Evolutionary conservation across 345 rosid genomes (phyloP).

Genomic region (Eucalyptus pumila): DNA sequence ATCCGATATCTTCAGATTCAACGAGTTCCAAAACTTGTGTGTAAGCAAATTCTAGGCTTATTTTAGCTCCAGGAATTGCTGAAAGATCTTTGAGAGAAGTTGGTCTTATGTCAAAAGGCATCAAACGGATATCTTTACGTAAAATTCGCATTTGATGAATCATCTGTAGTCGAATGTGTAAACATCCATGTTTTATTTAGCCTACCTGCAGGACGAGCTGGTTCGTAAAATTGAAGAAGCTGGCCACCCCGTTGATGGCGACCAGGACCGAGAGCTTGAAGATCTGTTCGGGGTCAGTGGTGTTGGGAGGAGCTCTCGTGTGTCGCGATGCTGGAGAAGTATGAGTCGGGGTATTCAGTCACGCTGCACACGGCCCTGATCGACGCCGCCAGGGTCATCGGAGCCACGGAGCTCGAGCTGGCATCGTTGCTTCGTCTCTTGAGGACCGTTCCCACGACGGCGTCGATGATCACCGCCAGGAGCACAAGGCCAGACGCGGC

Average conservation of each 20-base stretch:
- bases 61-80: background rate
- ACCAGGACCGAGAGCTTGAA: constrained; percentile 46
- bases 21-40: too few relatives aligned
- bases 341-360: constrained; percentile 8
- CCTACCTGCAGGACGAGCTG: background rate
- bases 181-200: background rate
- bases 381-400: background rate
- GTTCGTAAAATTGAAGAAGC: constrained; percentile 16
- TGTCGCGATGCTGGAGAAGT: constrained; percentile 8
- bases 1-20: too few relatives aligned
- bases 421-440: background rate
- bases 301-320: background rate
- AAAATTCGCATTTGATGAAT: background rate
- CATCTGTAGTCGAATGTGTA: background rate
- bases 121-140: background rate
- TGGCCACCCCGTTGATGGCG: constrained; percentile 26
- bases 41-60: background rate
- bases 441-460: background rate
- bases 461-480: background rate
- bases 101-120: background rate
- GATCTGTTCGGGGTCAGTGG: constrained; percentile 17
- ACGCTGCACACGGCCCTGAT: constrained; percentile 4
- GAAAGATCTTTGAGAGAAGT: background rate
- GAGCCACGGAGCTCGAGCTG: background rate
- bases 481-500: background rate